These are phyloP conservation scores for Beauveria asiatica DNA, from an alignment of 2,329 filamentous ascomycete genomes.

Conservation along the genomic window DNA sequence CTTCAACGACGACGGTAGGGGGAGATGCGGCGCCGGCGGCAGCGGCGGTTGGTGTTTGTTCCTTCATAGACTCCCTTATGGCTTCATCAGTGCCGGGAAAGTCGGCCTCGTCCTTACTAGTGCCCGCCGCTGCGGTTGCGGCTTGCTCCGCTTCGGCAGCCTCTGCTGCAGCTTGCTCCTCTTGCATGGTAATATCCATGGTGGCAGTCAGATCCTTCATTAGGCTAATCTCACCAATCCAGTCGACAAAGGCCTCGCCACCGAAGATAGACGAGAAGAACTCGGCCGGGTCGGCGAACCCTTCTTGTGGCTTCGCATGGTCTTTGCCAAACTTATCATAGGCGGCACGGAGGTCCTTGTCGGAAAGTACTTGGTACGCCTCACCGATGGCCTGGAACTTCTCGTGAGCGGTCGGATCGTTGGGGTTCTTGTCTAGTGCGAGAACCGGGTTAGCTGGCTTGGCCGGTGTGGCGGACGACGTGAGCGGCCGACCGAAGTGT, in stretches of 20 bases:
- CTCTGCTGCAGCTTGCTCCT: constrained; percentile 55
- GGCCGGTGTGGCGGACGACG: neutral
- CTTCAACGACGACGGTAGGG: constrained; percentile 32
- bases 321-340: constrained; percentile 99
- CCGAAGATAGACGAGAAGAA: constrained; percentile 99
- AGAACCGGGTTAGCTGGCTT: constrained; percentile 3
- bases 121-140: constrained; percentile 42
- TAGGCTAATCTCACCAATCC: constrained; percentile 95
- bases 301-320: constrained; percentile 78
- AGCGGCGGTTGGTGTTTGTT: constrained; percentile 23
- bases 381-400: constrained; percentile 85
- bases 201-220: constrained; percentile 98
- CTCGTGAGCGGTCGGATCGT: constrained; percentile 85
- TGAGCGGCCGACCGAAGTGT: neutral
- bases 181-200: constrained; percentile 94
- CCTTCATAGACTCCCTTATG: constrained; percentile 46
- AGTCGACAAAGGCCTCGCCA: constrained; percentile 88
- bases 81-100: constrained; percentile 50
- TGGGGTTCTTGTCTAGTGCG: constrained; percentile 82
- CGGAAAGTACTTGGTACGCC: constrained; percentile 73
- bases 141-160: constrained; percentile 42
- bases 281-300: constrained; percentile 91
- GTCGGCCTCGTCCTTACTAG: constrained; percentile 30
- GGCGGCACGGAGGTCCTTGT: constrained; percentile 75
- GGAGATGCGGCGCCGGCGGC: constrained; percentile 22